Base-by-base conservation (phyloP, 306 rosid genomes). In the Rosa multiflora region DNA sequence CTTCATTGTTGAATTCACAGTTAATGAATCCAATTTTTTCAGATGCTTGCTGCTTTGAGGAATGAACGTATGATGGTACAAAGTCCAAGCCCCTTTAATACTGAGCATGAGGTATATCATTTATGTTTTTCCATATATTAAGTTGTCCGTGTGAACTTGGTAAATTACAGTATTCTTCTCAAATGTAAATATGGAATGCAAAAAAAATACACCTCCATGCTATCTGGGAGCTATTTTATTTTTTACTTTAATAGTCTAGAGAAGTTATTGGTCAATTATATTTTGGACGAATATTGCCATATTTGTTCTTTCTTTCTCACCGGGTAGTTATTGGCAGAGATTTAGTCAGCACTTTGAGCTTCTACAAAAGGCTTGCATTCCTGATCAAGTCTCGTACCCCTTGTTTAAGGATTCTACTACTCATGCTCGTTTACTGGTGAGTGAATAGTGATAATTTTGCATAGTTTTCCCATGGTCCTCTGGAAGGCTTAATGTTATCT, bases 261-360 rank as follows among this genome's bases (percentile, higher is more conserved):
- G 6, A 14, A 26, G 46, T 42, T 20, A 5, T 39, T 53, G 77
- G 43, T 10, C n/a, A 53, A 37, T 14, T 17, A 40, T 8, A 40
- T 77, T 49, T 26, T 10, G 11, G 32, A 55, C 55, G 76, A 58
- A 58, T 43, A 40, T 17, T 70, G 35, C 9, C 47, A n/a, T 76
- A 12, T 78, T 47, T 43, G n/a, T 29, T 58, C 70, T 70, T 13
- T 55, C 23, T 55, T 55, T 55, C 61, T 55, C 61, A 46, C 11
- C 4, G 26, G 12, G 43, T 61, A 23, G 26, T 23, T 23, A 23
- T n/a, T 42, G 82, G 55, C 97, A 95, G 99, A 86, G 94, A 85
- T 95, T 95, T 81, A 62, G 82, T 82, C 99, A 95, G 87, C 98
- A 95, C 84, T 95, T 95, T 67, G 99, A 95, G 86, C 99, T 92